A percentile compares a stretch with the other conserved stretches of the same genome.
phyloP scores from a whole-genome alignment of 2,329 filamentous ascomycete species.

The Plenodomus lindquistii region DNA sequence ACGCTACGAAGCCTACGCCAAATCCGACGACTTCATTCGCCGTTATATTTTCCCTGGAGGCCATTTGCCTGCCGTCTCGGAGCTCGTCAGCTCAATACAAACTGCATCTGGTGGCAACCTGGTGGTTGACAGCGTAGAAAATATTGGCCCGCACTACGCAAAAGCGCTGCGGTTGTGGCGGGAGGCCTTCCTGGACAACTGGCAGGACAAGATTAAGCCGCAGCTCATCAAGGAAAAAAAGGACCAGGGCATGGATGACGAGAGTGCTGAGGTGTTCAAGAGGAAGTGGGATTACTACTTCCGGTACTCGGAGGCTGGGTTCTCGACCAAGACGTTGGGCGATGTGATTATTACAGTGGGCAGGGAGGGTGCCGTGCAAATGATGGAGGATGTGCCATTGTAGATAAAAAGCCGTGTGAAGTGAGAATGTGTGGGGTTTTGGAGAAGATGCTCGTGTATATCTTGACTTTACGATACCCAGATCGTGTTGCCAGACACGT shows the following conservation, averaged over 20 bases:
- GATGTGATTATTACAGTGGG: conserved; percentile 74
- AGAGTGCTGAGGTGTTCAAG: conserved; percentile 69
- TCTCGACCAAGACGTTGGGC: conserved; percentile 71
- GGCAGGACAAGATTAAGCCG: conserved; percentile 62
- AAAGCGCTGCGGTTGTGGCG: conserved; percentile 71
- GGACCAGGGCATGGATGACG: conserved; percentile 62
- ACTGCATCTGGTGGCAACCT: conserved; percentile 64
- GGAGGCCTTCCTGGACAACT: conserved; percentile 67
- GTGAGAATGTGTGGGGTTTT: neutral
- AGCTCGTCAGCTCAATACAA: conserved; percentile 68
- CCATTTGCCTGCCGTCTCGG: conserved; percentile 67
- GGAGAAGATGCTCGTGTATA: neutral
- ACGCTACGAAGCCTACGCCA: conserved; percentile 67
- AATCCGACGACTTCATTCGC: conserved; percentile 73
- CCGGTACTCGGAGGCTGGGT: conserved; percentile 74
- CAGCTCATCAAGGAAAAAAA: conserved; percentile 63
- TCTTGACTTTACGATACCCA: neutral
- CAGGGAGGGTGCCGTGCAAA: conserved; percentile 65
- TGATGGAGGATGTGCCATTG: conserved; percentile 69
- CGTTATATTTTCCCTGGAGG: conserved; percentile 81
- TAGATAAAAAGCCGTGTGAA: neutral
- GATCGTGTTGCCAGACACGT: neutral
- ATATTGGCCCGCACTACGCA: conserved; percentile 74
- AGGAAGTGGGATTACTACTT: conserved; percentile 81
- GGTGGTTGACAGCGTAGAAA: conserved; percentile 69